phyloP scores from a whole-genome alignment of 2,329 filamentous ascomycete species.

The Scortechinia acanthostroma region DNA sequence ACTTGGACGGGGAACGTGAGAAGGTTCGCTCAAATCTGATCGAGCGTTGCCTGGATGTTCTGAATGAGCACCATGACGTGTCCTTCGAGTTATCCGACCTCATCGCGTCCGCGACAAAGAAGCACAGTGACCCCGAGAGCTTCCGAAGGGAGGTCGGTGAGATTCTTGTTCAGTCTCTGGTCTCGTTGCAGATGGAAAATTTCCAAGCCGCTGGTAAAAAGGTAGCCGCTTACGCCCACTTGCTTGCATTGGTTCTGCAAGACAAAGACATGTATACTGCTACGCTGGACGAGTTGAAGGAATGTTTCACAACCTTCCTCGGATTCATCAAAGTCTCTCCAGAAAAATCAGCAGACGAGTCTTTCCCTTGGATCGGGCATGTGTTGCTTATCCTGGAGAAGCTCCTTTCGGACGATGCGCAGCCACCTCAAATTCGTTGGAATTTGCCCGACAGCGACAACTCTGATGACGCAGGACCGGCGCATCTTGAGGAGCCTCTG shows the following conservation, averaged over 20 bases:
- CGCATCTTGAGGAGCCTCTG: slow-evolving; percentile 51
- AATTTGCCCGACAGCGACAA: slow-evolving; percentile 42
- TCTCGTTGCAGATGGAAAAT: slow-evolving; percentile 67
- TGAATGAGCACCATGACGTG: slow-evolving; percentile 78
- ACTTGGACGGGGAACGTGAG: slow-evolving; percentile 69
- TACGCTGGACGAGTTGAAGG: neutral
- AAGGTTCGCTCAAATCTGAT: slow-evolving; percentile 73
- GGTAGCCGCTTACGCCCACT: slow-evolving; percentile 83
- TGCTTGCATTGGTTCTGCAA: slow-evolving; percentile 81
- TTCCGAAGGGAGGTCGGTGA: slow-evolving; percentile 63
- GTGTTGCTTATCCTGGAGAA: slow-evolving; percentile 85
- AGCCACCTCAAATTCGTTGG: slow-evolving; percentile 72
- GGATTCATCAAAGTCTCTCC: slow-evolving; percentile 66
- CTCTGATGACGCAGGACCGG: slow-evolving; percentile 40
- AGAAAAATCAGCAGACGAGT: slow-evolving; percentile 56
- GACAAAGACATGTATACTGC: slow-evolving; percentile 32
- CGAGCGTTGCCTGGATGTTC: slow-evolving; percentile 81
- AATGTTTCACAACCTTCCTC: slow-evolving; percentile 24
- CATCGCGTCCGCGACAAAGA: slow-evolving; percentile 64
- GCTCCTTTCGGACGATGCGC: slow-evolving; percentile 80
- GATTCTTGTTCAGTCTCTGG: slow-evolving; percentile 76
- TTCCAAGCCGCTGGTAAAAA: slow-evolving; percentile 38
- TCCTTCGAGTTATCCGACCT: slow-evolving; percentile 88
- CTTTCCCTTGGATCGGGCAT: slow-evolving; percentile 89
- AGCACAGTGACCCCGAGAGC: slow-evolving; percentile 1